These are phyloP conservation scores for Phytophthora ramorum DNA, from an alignment of 352 stramenopile genomes.

Conservation along the genomic window DNA sequence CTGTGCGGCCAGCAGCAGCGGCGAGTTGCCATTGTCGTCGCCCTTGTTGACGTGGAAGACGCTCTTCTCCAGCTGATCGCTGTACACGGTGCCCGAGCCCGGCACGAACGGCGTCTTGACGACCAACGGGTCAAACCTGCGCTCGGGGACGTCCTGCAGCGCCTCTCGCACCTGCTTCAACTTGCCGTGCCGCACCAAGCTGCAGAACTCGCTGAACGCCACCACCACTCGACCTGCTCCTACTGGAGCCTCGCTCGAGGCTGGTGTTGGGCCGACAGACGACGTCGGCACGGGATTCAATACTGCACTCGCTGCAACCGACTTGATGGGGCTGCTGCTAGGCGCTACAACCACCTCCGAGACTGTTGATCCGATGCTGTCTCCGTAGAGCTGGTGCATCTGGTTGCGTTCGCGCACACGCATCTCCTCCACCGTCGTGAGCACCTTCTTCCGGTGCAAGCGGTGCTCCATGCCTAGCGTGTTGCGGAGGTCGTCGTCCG, in stretches of 20 bases:
- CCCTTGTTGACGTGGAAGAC: conserved; percentile 90
- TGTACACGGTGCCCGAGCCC: conserved; percentile 92
- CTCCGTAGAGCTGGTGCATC: conserved; percentile 54
- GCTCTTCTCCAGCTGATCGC: conserved; percentile 88
- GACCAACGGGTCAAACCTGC: conserved; percentile 84
- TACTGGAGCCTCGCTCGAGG: conserved; percentile 11
- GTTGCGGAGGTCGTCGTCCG: conserved; percentile 93
- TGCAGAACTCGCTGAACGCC: conserved; percentile 77
- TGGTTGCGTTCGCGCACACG: conserved; percentile 57
- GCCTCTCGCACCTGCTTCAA: conserved; percentile 90
- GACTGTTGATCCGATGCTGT: conserved; percentile 6
- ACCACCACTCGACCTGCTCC: conserved; percentile 49
- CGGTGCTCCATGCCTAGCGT: conserved; percentile 95
- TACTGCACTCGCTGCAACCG: background rate
- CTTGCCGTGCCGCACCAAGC: conserved; percentile 88
- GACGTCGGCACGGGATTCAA: conserved; percentile 5
- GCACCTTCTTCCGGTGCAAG: conserved; percentile 96
- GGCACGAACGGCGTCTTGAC: conserved; percentile 76
- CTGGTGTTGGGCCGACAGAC: conserved; percentile 2
- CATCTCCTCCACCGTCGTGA: conserved; percentile 88
- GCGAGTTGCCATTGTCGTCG: conserved; percentile 92
- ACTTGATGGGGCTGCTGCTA: conserved; percentile 12
- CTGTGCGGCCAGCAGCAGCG: conserved; percentile 86
- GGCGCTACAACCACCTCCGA: conserved; percentile 8
- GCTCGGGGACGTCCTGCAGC: conserved; percentile 83